Base-by-base conservation (phyloP, 164 flowering plant genomes). In the Liriodendron chinense region DNA sequence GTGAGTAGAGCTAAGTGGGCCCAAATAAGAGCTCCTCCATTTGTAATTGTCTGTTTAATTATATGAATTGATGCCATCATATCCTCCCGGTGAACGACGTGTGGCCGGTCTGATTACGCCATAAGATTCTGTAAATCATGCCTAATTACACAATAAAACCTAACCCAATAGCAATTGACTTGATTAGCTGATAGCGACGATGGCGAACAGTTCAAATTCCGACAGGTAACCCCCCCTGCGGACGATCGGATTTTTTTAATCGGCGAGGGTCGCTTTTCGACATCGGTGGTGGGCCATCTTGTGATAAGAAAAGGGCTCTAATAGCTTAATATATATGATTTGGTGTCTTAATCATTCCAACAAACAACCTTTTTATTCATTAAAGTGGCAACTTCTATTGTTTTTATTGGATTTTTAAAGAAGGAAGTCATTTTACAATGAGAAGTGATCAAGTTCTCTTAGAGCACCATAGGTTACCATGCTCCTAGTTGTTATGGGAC, bases 311-410 rank as follows among this genome's bases (percentile, higher is more conserved):
- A 22, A 63, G 18, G 23, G 71, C 71, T 14, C 20, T 18, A 9
- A 69, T 21, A 47, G 13, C 22, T 69, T 69, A 47, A 47, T 69
- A 24, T 43, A 26, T 43, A 34, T 43, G 24, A 9, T 69, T 69
- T 20, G 71, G 14, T 69, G 50, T 47, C 56, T 47, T 9, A 47
- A 69, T 69, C 71, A 69, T 47, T 47, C 24, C 24, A 69, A 43
- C 47, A 43, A 47, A 69, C 23, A 69, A 69, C 14, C 21, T 1
- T 21, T 21, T 1, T 53, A 53, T 53, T 53, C 59, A 12, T 7
- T 13, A 53, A 53, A 53, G 59, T 53, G 2, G 18, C 20, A 53
- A 53, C 1, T 13, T 53, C 59, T 53, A 2, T 53, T 13, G 18
- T 16, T 53, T 53, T 53, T 53, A 28, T 16, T 16, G 59, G 59